Percentiles rank a stretch among this genome's conserved stretches.
Conservation (phyloP, 202 grass and related monocot genomes). For the Dendrocalamus latiflorus region DNA sequence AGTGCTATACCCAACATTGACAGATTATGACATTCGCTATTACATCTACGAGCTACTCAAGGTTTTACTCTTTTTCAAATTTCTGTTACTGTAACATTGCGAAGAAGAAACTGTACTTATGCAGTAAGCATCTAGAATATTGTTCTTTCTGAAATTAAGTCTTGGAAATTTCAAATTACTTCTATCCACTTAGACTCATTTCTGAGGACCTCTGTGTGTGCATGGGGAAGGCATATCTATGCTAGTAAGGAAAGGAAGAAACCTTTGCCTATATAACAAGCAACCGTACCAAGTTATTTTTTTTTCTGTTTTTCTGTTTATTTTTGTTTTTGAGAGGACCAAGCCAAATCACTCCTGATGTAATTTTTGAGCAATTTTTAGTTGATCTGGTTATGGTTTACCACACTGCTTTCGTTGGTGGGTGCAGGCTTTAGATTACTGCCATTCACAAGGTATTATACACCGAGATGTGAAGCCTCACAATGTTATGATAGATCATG, state of each 20-base stretch:
- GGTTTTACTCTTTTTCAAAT: conserved; percentile 31
- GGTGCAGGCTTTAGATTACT: conserved; percentile 71
- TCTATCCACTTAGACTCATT: background rate
- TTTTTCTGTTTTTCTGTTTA: no score
- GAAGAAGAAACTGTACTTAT: conserved; percentile 4
- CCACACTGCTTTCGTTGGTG: background rate
- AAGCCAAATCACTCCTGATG: background rate
- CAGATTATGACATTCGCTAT: conserved; percentile 97
- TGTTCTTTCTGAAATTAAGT: background rate
- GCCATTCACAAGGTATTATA: conserved; percentile 89
- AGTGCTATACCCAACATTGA: conserved; percentile 80
- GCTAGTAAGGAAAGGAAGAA: background rate
- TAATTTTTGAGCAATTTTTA: background rate
- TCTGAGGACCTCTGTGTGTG: background rate
- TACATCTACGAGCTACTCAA: conserved; percentile 95
- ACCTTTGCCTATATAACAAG: background rate
- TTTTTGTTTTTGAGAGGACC: background rate
- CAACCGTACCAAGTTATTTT: no score
- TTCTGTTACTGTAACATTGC: conserved; percentile 17
- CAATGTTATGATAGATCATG: conserved; percentile 93
- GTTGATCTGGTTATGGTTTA: background rate
- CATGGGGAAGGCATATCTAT: background rate
- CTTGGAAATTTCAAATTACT: background rate
- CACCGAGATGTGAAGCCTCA: conserved; percentile 90
- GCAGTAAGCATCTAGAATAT: background rate